Evolutionary conservation across 1,139 yeast genomes (phyloP), one percentile per base, ranked within the genome.

Genomic region (Sugiyamaella neomexicana): DNA sequence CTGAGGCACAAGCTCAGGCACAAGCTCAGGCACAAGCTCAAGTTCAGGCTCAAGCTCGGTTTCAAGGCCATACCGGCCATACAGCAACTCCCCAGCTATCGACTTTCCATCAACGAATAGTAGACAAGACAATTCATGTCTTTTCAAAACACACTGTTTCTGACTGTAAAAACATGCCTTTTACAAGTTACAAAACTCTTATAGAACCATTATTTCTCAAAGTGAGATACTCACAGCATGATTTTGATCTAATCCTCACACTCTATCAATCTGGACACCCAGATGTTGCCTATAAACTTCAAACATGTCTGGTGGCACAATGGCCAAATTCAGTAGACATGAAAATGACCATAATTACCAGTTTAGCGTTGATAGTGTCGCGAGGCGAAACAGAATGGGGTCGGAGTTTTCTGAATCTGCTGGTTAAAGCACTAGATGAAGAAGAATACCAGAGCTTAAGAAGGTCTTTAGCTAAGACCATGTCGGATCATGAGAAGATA

Each of bases 211-310:
- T 38, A 16, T 25, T 52, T 5, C 15, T 52, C n/a, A 34, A 36
- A 34, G 40, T 37, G 10, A 46, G 50, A 34, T 39, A 31, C n/a
- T 20, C 47, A 2, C 32, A 40, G 15, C 51, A 40, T 38, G 45
- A 52, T 32, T 52, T 52, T 27, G 54, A 52, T 40, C 13, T 52
- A 15, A 17, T 52, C 12, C 36, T 39, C 13, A 10, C 50, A 13
- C 51, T 52, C 13, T 41, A 41, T 15, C 12, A 46, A 13, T 15
- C 12, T n/a, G 54, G 54, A 36, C 12, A 45, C 32, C 13, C 15
- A 6, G 54, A 46, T 20, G 40, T 17, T 13, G 54, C 54, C 12
- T 42, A 46, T 34, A 52, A 46, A 17, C 34, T 52, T 10, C 54
- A 52, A 46, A 39, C 49, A 5, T 7, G 36, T n/a, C 8, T 52